Evolutionary conservation across 805 yeast genomes (phyloP).

Genomic region (Cyberlindnera saturnus): DNA sequence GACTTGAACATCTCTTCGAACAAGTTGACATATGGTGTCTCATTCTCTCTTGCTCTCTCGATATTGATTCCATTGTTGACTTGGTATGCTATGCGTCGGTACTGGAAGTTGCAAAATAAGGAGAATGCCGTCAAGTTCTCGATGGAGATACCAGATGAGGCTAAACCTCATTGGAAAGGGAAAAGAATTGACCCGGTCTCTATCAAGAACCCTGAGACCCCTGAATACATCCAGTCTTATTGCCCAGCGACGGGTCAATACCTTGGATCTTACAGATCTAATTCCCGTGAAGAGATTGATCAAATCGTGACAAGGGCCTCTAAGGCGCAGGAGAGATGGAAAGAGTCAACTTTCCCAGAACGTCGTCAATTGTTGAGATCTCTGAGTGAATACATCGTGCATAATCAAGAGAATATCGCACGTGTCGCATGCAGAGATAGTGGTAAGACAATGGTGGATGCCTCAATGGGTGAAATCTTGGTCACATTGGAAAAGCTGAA

Average conservation of each 20-base stretch:
- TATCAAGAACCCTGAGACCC: constrained; percentile 54
- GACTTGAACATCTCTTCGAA: constrained; percentile 10
- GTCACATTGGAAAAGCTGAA: constrained; percentile 89
- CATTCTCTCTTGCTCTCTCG: constrained; percentile 16
- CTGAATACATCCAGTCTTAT: constrained; percentile 68
- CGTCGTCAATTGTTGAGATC: constrained; percentile 70
- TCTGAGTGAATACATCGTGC: constrained; percentile 61
- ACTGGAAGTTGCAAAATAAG: constrained; percentile 2
- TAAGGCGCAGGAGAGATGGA: constrained; percentile 29
- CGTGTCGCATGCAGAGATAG: constrained; percentile 94
- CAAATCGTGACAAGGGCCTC: constrained; percentile 38
- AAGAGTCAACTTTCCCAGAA: constrained; percentile 46
- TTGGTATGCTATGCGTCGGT: constrained; percentile 13
- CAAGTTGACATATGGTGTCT: constrained; percentile 9
- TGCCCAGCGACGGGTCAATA: constrained; percentile 97
- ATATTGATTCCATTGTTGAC: constrained; percentile 5
- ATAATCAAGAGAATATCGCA: constrained; percentile 82
- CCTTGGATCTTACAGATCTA: constrained; percentile 65
- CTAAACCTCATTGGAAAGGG: constrained; percentile 90
- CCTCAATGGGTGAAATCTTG: constrained; percentile 93
- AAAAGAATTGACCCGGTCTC: constrained; percentile 63
- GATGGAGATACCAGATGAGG: constrained; percentile 64
- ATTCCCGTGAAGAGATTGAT: constrained; percentile 68
- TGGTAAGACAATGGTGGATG: constrained; percentile 94
- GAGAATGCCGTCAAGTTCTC: constrained; percentile 38